Base-by-base conservation (phyloP, 345 rosid species). In the Aquilaria yunnanensis region DNA sequence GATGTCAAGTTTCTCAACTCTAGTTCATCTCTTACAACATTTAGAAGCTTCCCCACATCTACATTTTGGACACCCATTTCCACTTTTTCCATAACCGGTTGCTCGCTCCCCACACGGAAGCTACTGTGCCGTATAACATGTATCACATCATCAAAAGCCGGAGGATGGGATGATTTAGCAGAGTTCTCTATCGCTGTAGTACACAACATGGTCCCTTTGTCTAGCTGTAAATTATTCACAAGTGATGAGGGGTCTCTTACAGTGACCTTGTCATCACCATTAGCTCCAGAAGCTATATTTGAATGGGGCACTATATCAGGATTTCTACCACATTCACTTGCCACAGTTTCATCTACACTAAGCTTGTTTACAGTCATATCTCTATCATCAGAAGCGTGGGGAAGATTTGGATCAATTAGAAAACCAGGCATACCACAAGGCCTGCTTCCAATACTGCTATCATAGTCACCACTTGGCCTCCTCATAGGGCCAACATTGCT, bases 71-170 rank as follows among this genome's bases (percentile, higher is more conserved):
- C 95, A 37, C 95, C 97, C 72, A 83, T 82, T 70, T 85, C 99
- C 55, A 85, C 74, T 14, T 81, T 82, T 78, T 94, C 97, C 83
- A 90, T 69, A 12, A 78, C 87, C 32, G 89, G 93, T 72, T 86
- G 95, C 70, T 90, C 96, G 51, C 84, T 84, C 67, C 97, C 96
- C 14, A 88, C 90, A 51, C 88, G 88, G 74, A 78, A 90, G 70
- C 96, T 94, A 72, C 95, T 81, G 77, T 85, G 99, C 65, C 87
- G 76, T 63, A 86, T 82, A 31, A 88, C 97, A 73, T 90, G 96
- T 80, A 94, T 88, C 73, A 88, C 77, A 61, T 90, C 96, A 47
- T 88, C 95, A 62, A 84, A 90, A 47, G 77, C 92, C 23, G 87
- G 79, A 70, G 84, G 86, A 66, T 59, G 72, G 67, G 82, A 80